A percentile compares a stretch with the other conserved stretches of the same genome.
Evolutionary conservation across 495 filamentous ascomycete species (phyloP).

Genomic region (Tuber umbilicatum): DNA sequence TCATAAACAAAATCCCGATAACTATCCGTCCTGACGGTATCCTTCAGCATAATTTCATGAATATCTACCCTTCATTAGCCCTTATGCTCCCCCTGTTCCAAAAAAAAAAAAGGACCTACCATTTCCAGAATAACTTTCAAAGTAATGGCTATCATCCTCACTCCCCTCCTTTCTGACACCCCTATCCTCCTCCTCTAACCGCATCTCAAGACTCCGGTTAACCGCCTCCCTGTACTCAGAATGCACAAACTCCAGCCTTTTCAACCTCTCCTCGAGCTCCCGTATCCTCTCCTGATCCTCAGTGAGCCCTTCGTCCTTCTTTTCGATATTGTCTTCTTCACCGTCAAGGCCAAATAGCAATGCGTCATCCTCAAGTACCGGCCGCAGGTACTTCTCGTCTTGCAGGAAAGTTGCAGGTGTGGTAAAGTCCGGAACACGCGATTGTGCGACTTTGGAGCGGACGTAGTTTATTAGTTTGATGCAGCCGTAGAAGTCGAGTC

Average conservation of each 20-base stretch:
- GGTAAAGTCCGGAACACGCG: conserved; percentile 36
- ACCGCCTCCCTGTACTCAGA: conserved; percentile 64
- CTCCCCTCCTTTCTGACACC: conserved; percentile 41
- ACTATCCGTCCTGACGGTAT: conserved; percentile 58
- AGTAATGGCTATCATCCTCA: conserved; percentile 64
- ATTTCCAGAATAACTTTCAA: conserved; percentile 73
- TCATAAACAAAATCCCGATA: conserved; percentile 68
- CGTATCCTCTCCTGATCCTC: conserved; percentile 53
- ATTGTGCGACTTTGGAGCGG: conserved; percentile 44
- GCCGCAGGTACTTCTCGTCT: conserved; percentile 68
- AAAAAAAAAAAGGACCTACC: conserved; percentile 48
- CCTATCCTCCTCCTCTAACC: conserved; percentile 50
- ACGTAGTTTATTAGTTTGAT: conserved; percentile 85
- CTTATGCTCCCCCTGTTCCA: neutral
- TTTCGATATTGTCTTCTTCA: conserved; percentile 41
- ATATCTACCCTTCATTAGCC: conserved; percentile 53
- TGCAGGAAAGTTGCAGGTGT: conserved; percentile 53
- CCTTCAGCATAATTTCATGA: conserved; percentile 87
- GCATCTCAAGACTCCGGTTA: conserved; percentile 49
- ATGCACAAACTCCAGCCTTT: conserved; percentile 60
- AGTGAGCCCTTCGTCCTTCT: conserved; percentile 38
- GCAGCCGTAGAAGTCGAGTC: conserved; percentile 71
- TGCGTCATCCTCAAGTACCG: conserved; percentile 83
- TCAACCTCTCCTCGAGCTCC: conserved; percentile 63
- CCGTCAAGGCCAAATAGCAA: conserved; percentile 79